Percentiles rank a stretch among this genome's conserved stretches.
phyloP scores from a whole-genome alignment of 148 eudicot genomes.

The Rhododendron kiyosumense region DNA sequence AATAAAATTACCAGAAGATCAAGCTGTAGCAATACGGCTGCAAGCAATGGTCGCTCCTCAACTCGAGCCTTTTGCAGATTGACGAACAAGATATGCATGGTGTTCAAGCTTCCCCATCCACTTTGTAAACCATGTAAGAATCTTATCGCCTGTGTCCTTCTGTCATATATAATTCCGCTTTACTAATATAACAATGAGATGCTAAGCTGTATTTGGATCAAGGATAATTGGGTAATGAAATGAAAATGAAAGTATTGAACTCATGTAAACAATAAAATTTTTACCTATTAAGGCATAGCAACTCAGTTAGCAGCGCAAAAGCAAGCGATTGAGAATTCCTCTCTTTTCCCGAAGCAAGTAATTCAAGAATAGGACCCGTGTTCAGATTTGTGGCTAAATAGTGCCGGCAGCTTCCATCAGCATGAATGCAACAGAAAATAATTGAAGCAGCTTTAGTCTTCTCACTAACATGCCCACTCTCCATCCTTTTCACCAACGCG shows the following conservation, averaged over 20 bases:
- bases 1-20: conserved; percentile 42
- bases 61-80: conserved; percentile 36
- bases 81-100: conserved; percentile 37
- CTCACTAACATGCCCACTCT: conserved; percentile 31
- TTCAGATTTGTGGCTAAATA: conserved; percentile 37
- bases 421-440: conserved; percentile 28
- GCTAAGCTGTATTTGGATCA: neutral
- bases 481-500: conserved; percentile 34
- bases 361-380: conserved; percentile 24
- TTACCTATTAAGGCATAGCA: conserved; percentile 46
- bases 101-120: conserved; percentile 37
- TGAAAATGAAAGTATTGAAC: neutral
- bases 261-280: neutral
- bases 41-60: conserved; percentile 37
- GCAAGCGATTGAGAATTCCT: conserved; percentile 15
- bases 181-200: neutral
- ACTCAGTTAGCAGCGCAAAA: conserved; percentile 33
- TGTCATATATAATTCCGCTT: conserved; percentile 10
- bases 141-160: conserved; percentile 24
- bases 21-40: conserved; percentile 41
- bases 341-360: conserved; percentile 21
- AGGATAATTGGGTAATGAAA: neutral
- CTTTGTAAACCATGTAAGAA: conserved; percentile 24
- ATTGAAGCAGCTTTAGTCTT: conserved; percentile 30
- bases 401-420: conserved; percentile 46